phyloP scores from a whole-genome alignment of 2,329 filamentous ascomycete species.

The Cercospora sesami region DNA sequence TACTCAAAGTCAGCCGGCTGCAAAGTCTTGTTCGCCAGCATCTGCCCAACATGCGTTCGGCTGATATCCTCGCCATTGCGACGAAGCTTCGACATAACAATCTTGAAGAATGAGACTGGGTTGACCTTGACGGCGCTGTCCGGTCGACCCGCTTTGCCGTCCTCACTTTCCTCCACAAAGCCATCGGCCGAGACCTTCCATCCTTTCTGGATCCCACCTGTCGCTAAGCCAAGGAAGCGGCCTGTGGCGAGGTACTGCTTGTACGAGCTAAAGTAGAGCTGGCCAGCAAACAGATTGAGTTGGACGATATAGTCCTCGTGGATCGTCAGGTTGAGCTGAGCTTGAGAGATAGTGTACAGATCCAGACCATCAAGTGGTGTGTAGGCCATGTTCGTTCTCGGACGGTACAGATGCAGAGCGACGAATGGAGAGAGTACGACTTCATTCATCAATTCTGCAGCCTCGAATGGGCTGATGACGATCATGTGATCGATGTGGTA shows the following conservation, averaged over 20 bases:
- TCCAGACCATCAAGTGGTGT: constrained; percentile 48
- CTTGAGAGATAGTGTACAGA: constrained; percentile 46
- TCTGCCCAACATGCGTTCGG: constrained; percentile 33
- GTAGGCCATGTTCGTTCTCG: constrained; percentile 44
- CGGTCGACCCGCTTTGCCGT: constrained; percentile 19
- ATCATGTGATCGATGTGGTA: constrained; percentile 45
- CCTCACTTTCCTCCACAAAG: constrained; percentile 26
- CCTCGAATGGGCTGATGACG: constrained; percentile 63
- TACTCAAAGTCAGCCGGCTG: background rate
- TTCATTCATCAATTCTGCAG: constrained; percentile 49
- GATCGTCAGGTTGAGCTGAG: background rate
- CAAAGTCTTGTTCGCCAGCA: constrained; percentile 22
- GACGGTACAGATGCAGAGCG: constrained; percentile 55
- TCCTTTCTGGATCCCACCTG: background rate
- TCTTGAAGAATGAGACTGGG: constrained; percentile 31
- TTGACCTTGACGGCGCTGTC: constrained; percentile 21
- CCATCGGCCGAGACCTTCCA: constrained; percentile 28
- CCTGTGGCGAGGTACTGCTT: constrained; percentile 58
- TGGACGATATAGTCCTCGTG: constrained; percentile 44
- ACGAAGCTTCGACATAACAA: constrained; percentile 28
- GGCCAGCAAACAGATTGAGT: constrained; percentile 67
- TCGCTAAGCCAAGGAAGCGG: constrained; percentile 52
- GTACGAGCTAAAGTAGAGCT: constrained; percentile 61
- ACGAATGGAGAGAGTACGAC: constrained; percentile 41
- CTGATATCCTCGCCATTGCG: constrained; percentile 29